Percentiles rank a stretch among this genome's conserved stretches.
Evolutionary conservation across 164 flowering plant genomes (phyloP).

Genomic region (Stephania yunnanensis): DNA sequence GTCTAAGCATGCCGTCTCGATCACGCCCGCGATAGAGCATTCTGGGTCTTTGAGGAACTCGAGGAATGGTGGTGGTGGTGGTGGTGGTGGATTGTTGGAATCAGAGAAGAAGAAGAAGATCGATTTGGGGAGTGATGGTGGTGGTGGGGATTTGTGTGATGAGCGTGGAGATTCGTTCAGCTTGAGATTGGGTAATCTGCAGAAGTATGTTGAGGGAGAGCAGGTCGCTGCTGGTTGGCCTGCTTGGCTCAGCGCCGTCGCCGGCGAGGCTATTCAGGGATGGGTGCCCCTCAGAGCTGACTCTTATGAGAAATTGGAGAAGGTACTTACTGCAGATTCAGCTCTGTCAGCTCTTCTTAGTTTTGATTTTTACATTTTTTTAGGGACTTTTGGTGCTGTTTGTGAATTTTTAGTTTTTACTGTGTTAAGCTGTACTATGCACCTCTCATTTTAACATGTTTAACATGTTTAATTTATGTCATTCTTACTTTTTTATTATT

Average conservation of each 20-base stretch:
- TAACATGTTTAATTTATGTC: too few species aligned
- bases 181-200: slow-evolving; percentile 44
- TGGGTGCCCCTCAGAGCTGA: slow-evolving; percentile 78
- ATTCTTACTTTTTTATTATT: too few species aligned
- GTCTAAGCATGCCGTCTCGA: slow-evolving; percentile 42
- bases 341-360: neutral
- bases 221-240: slow-evolving; percentile 90
- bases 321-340: slow-evolving; percentile 35
- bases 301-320: slow-evolving; percentile 68
- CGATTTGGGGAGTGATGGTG: neutral
- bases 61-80: slow-evolving; percentile 9
- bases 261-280: slow-evolving; percentile 78
- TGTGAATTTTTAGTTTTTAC: neutral
- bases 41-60: slow-evolving; percentile 22
- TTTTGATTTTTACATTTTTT: neutral
- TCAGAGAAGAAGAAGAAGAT: slow-evolving; percentile 17
- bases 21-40: slow-evolving; percentile 36
- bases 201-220: slow-evolving; percentile 50
- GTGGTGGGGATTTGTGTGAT: slow-evolving; percentile 21
- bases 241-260: slow-evolving; percentile 68
- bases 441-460: neutral
- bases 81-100: slow-evolving; percentile 11
- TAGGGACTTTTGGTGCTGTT: neutral
- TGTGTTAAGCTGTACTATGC: neutral
- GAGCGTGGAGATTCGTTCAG: slow-evolving; percentile 26